A percentile compares a stretch with the other conserved stretches of the same genome.
Evolutionary conservation across 805 yeast species (phyloP).

Genomic region (Cyberlindnera mrakii): DNA sequence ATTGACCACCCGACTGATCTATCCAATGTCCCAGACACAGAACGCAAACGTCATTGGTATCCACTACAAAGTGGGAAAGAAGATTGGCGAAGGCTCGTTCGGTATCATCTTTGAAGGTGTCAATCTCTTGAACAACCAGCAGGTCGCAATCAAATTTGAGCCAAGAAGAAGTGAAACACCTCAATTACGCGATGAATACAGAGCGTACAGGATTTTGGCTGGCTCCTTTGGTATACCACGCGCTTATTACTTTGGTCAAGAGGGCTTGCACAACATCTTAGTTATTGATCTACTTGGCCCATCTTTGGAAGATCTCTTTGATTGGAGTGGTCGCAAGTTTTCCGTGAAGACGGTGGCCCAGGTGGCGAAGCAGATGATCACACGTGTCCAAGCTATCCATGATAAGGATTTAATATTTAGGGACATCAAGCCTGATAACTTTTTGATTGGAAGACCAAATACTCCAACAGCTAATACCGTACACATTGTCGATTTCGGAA

Average conservation of each 20-base stretch:
- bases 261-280: slow-evolving; percentile 90
- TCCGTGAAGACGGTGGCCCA: slow-evolving; percentile 84
- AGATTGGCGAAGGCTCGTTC: slow-evolving; percentile 97
- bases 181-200: slow-evolving; percentile 91
- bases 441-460: slow-evolving; percentile 85
- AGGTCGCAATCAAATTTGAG: slow-evolving; percentile 95
- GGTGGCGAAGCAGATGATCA: slow-evolving; percentile 92
- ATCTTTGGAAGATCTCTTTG: slow-evolving; percentile 90
- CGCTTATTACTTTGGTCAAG: slow-evolving; percentile 98
- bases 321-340: slow-evolving; percentile 95
- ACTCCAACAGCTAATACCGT: slow-evolving; percentile 79
- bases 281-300: slow-evolving; percentile 96
- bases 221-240: slow-evolving; percentile 86
- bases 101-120: slow-evolving; percentile 97
- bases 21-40: slow-evolving; percentile 6
- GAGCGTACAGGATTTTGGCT: slow-evolving; percentile 84
- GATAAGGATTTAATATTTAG: slow-evolving; percentile 87
- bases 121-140: slow-evolving; percentile 83
- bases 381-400: slow-evolving; percentile 81
- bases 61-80: slow-evolving; percentile 94
- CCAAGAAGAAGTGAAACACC: slow-evolving; percentile 98
- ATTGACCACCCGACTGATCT: neutral
- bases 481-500: slow-evolving; percentile 93
- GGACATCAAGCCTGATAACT: slow-evolving; percentile 97
- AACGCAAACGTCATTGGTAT: slow-evolving; percentile 61